phyloP scores from a whole-genome alignment of 108 stramenopile genomes.

The Chaetoceros muelleri region DNA sequence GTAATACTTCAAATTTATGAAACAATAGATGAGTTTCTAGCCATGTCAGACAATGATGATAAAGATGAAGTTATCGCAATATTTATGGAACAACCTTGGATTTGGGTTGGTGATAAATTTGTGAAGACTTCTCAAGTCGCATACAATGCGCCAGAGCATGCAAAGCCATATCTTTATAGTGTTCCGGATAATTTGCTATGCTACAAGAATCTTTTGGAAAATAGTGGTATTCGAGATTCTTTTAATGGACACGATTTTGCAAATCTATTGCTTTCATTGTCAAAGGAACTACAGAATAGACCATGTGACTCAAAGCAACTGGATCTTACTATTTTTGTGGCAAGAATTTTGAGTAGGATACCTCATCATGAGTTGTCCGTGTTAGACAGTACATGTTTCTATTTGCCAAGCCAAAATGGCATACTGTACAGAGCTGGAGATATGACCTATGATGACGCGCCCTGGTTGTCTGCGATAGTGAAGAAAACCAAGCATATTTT shows the following conservation, averaged over 20 bases:
- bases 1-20: too few relatives aligned
- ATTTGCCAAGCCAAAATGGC: not conserved
- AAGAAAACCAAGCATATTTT: not conserved
- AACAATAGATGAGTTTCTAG: too few relatives aligned
- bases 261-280: not conserved
- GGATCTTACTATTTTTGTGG: not conserved
- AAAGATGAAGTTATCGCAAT: too few relatives aligned
- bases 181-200: not conserved
- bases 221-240: not conserved
- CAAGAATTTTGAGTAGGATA: not conserved
- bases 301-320: not conserved
- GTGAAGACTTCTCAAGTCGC: constrained; percentile 1
- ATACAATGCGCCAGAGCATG: not conserved
- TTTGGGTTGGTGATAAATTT: constrained; percentile 3
- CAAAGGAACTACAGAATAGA: not conserved
- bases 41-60: too few relatives aligned
- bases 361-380: not conserved
- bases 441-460: constrained; percentile 3
- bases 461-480: constrained; percentile 2
- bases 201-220: not conserved
- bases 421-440: not conserved
- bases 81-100: not conserved
- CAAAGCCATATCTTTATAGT: not conserved
- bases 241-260: not conserved
- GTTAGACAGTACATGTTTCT: not conserved